Conservation (phyloP, 2,329 filamentous ascomycete species). For the Fusarium brevicatenulatum region DNA sequence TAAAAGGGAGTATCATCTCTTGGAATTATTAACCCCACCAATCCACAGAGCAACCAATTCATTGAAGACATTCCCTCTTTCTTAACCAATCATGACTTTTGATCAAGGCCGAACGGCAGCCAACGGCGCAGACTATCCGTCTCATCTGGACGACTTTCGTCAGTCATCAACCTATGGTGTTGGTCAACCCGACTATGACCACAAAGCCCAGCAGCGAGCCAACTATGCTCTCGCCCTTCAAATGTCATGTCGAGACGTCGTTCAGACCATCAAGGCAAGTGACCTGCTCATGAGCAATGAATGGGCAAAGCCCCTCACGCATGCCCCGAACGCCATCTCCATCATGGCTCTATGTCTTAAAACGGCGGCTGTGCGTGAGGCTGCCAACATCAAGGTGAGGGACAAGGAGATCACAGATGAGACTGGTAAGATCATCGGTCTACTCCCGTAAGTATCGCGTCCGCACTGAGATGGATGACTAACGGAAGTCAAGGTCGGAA, state of each 20-base stretch:
- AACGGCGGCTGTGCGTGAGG: neutral
- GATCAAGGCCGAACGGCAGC: neutral
- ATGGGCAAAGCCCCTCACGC: neutral
- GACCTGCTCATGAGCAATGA: neutral
- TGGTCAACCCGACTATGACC: neutral
- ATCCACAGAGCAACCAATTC: too few species aligned
- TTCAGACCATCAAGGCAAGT: neutral
- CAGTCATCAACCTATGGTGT: neutral
- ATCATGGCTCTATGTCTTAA: neutral
- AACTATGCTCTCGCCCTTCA: neutral
- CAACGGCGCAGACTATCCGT: neutral
- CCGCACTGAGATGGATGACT: neutral
- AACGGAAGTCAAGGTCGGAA: neutral
- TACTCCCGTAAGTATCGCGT: neutral
- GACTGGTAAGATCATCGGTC: neutral
- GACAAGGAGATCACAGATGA: neutral
- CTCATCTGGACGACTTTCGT: neutral
- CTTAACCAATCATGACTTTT: neutral
- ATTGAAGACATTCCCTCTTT: too few species aligned
- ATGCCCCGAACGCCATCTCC: neutral
- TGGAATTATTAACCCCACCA: too few species aligned
- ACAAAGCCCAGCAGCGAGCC: neutral
- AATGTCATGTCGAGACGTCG: neutral
- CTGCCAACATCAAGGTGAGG: neutral
- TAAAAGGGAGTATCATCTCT: neutral